A percentile compares a stretch with the other conserved stretches of the same genome.
phyloP scores from a whole-genome alignment of 805 yeast genomes.

The Suhomyces emberorum region DNA sequence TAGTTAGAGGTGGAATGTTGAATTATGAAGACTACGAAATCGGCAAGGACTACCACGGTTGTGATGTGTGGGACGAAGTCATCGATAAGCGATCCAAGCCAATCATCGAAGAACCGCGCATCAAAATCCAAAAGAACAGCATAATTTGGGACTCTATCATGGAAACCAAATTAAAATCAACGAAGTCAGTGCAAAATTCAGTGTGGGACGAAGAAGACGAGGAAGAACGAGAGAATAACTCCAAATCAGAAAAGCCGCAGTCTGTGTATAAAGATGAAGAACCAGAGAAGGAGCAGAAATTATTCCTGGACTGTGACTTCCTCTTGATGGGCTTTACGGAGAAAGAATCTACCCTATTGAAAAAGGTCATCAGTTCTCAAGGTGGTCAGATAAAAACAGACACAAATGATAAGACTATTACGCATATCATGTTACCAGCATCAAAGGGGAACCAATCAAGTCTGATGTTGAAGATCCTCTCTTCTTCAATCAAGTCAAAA shows the following conservation, averaged over 20 bases:
- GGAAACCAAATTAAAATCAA: constrained; percentile 19
- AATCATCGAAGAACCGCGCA: constrained; percentile 7
- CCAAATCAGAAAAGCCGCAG: not conserved
- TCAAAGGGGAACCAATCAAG: constrained; percentile 26
- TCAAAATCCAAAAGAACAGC: constrained; percentile 20
- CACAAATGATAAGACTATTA: constrained; percentile 19
- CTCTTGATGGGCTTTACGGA: constrained; percentile 39
- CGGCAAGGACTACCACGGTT: constrained; percentile 20
- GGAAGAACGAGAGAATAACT: constrained; percentile 9
- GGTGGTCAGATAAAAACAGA: constrained; percentile 34
- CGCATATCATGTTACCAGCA: constrained; percentile 34
- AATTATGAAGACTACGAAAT: constrained; percentile 36
- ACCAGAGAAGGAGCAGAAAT: not conserved
- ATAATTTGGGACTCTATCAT: constrained; percentile 46
- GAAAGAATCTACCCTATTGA: constrained; percentile 35
- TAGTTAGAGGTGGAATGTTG: constrained; percentile 42
- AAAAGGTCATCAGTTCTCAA: constrained; percentile 43
- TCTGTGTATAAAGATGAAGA: not conserved
- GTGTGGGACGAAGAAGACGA: constrained; percentile 26
- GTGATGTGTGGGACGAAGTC: constrained; percentile 35
- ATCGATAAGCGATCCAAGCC: constrained; percentile 5
- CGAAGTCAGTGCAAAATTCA: constrained; percentile 15
- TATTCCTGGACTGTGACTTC: constrained; percentile 46
- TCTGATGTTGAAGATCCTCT: constrained; percentile 23
- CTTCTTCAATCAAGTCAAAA: constrained; percentile 19